These are phyloP conservation scores for Suhomyces sp. DNA, from an alignment of 805 yeast species.

Conservation along the genomic window DNA sequence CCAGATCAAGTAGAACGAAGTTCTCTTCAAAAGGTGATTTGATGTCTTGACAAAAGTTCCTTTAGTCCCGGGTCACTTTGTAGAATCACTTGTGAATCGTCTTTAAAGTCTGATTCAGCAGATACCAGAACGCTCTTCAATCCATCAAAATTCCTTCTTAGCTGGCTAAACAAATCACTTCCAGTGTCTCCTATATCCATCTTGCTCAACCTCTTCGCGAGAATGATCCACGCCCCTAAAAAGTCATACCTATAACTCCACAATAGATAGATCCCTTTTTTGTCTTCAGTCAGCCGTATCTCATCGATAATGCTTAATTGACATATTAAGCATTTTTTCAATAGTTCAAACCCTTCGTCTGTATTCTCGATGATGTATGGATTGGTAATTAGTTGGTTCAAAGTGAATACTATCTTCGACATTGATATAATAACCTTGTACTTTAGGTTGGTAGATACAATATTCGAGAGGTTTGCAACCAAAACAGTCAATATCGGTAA, in stretches of 20 bases:
- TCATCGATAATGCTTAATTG: conserved; percentile 20
- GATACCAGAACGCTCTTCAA: no score
- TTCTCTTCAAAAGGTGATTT: no score
- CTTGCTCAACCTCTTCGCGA: conserved; percentile 12
- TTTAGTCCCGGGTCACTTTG: no score
- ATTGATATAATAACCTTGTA: conserved; percentile 21
- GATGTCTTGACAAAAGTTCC: no score
- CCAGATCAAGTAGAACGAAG: no score
- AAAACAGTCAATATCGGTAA: conserved; percentile 14
- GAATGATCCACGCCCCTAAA: conserved; percentile 36
- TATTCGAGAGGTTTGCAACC: conserved; percentile 15
- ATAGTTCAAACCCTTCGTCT: conserved; percentile 12
- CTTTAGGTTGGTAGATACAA: conserved; percentile 10
- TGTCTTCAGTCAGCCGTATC: conserved; percentile 14
- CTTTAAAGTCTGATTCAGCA: no score
- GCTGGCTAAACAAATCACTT: no score
- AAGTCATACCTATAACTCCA: conserved; percentile 33
- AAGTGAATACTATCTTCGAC: conserved; percentile 26
- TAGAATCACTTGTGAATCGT: no score
- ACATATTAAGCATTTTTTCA: conserved; percentile 19
- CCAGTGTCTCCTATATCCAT: no score
- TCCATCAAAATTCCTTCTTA: no score
- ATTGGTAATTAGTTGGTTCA: conserved; percentile 33
- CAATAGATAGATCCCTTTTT: conserved; percentile 18
- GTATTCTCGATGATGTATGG: conserved; percentile 26